Base-by-base conservation (phyloP, 2,329 filamentous ascomycete species). In the Tolypocladium tropicale region DNA sequence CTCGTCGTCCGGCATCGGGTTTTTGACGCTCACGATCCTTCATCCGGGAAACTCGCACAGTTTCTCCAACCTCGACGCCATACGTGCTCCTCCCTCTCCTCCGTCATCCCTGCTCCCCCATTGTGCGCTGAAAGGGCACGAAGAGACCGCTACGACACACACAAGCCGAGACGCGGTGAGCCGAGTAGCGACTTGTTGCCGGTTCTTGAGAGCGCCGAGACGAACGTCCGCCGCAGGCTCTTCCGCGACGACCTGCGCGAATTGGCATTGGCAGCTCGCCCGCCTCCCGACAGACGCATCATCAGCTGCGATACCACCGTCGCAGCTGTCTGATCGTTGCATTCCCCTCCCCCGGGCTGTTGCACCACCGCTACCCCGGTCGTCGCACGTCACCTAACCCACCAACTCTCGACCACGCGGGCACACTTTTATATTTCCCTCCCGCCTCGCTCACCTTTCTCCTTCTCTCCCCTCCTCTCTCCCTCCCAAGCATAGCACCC, bases 311-410 rank as follows among this genome's bases (percentile, higher is more conserved):
- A 28, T 28, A 48, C 43, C 2, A 51, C 30, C 48, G 28, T 34
- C 28, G 4, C 25, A 18, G 25, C 25, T 48, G 50, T 36, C 12
- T 28, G 21, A n/a, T 25, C 14, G 43, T 52, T 37, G 50, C 53
- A 50, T 55, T 49, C 41, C 53, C 46, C 46, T 55, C 46, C 46
- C 41, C 53, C 53, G 37, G 23, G 39, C 43, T 3, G 25, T 25
- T 30, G 11, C 30, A 12, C n/a, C n/a, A n/a, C n/a, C n/a, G n/a
- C n/a, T n/a, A n/a, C 43, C 41, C 43, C 46, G 21, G 54, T 41
- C 21, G 53, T 48, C 21, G 39, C 48, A 32, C 48, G 36, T 56
- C 55, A 56, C 55, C 55, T 53, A 53, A 56, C 55, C 55, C 55
- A 56, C 41, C 50, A 48, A 6, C 37, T 37, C n/a, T 25, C n/a